A percentile compares a stretch with the other conserved stretches of the same genome.
Conservation (phyloP, 2,329 filamentous ascomycete species). For the Bipolaris zeicola region DNA sequence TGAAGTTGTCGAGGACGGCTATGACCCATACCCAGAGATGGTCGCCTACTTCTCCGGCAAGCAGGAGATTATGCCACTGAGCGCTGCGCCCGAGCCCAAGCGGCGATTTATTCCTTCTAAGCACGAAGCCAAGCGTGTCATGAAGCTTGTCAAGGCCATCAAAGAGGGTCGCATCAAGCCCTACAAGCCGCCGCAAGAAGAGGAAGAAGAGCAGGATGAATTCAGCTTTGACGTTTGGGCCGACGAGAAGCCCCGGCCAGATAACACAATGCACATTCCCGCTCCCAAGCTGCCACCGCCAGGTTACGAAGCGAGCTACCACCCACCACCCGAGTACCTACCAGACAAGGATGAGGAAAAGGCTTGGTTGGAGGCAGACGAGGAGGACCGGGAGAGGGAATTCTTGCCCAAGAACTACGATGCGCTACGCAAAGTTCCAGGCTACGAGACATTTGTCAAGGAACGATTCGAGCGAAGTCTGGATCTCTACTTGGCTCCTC, state of each 20-base stretch:
- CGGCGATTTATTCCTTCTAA: slow-evolving; percentile 94
- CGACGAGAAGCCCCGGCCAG: slow-evolving; percentile 80
- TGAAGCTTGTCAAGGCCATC: slow-evolving; percentile 97
- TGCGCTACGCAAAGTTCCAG: slow-evolving; percentile 87
- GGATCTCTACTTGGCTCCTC: slow-evolving; percentile 91
- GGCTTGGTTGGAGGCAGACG: slow-evolving; percentile 82
- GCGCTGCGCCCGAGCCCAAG: slow-evolving; percentile 93
- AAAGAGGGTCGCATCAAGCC: slow-evolving; percentile 92
- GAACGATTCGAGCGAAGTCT: slow-evolving; percentile 95
- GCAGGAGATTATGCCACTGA: slow-evolving; percentile 91
- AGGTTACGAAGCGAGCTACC: slow-evolving; percentile 94
- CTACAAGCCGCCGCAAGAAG: slow-evolving; percentile 77
- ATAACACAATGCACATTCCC: slow-evolving; percentile 92
- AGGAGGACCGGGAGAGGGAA: slow-evolving; percentile 88
- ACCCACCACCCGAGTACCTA: slow-evolving; percentile 92
- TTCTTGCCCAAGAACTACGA: slow-evolving; percentile 84
- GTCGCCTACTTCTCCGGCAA: slow-evolving; percentile 93
- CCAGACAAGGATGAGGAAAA: slow-evolving; percentile 83
- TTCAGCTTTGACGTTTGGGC: slow-evolving; percentile 88
- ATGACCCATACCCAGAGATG: slow-evolving; percentile 91
- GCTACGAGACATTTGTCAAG: slow-evolving; percentile 87
- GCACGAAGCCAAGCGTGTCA: slow-evolving; percentile 92
- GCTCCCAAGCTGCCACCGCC: slow-evolving; percentile 93
- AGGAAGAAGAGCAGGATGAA: slow-evolving; percentile 73
- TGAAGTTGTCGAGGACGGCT: slow-evolving; percentile 83